Conservation (phyloP, 768 basidiomycete species). For the Lactarius deliciosus region DNA sequence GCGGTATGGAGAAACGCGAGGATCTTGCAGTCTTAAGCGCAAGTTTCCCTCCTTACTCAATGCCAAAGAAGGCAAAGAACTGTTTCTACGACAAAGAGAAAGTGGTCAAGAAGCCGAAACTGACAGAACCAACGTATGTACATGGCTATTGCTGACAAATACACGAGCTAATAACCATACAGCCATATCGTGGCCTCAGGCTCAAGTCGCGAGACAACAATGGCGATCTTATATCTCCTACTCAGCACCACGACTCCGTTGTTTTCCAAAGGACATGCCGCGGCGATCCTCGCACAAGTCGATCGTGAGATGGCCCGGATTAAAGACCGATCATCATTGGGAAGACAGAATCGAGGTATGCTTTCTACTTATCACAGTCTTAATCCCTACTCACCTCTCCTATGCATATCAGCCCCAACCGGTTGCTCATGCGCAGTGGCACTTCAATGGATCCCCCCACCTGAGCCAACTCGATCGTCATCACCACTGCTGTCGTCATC, state of each 20-base stretch:
- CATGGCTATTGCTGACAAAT: not conserved
- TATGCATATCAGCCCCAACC: conserved; percentile 69
- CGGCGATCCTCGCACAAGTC: conserved; percentile 57
- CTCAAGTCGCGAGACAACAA: conserved; percentile 48
- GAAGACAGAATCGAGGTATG: conserved; percentile 84
- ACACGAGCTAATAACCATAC: not conserved
- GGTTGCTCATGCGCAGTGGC: conserved; percentile 55
- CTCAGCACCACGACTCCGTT: conserved; percentile 47
- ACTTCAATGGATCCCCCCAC: conserved; percentile 63
- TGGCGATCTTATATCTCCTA: conserved; percentile 41
- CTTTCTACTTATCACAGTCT: conserved; percentile 14
- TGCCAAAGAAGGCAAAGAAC: conserved; percentile 64
- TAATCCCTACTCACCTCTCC: conserved; percentile 16
- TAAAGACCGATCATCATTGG: conserved; percentile 77
- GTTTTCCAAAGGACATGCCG: conserved; percentile 68
- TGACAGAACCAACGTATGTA: conserved; percentile 34
- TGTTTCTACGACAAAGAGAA: conserved; percentile 72
- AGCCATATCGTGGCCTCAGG: conserved; percentile 52
- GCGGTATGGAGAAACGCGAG: conserved; percentile 75
- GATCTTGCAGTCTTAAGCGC: conserved; percentile 78
- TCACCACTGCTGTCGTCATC: conserved; percentile 33
- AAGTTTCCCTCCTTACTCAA: conserved; percentile 60
- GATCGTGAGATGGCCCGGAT: conserved; percentile 56
- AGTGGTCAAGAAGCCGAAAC: conserved; percentile 57
- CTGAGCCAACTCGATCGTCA: conserved; percentile 38